phyloP scores from a whole-genome alignment of 2,329 filamentous ascomycete genomes.

The Cercospora canescens region DNA sequence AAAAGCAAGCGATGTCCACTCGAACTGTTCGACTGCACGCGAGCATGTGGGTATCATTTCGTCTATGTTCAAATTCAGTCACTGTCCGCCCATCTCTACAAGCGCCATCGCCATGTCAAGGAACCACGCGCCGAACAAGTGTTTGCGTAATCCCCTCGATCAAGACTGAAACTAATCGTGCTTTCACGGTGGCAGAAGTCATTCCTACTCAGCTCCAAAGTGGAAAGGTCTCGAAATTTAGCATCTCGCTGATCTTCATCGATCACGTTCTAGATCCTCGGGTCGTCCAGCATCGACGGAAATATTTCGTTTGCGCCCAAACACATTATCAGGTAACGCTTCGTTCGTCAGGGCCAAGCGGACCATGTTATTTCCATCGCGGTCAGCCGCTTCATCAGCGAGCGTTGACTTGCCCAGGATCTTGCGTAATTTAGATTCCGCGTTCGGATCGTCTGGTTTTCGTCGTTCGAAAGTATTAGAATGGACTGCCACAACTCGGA shows the following conservation, averaged over 20 bases:
- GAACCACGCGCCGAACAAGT: background rate
- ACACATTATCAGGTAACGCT: too few relatives aligned
- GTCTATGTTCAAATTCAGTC: slow-evolving; percentile 5
- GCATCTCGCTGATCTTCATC: background rate
- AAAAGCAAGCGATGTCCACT: background rate
- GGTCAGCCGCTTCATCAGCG: background rate
- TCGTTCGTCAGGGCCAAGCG: too few relatives aligned
- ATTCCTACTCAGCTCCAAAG: background rate
- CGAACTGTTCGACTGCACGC: background rate
- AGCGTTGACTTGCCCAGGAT: background rate
- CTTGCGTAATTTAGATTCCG: background rate
- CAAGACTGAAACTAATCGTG: background rate
- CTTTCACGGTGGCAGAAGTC: background rate
- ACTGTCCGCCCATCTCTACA: background rate
- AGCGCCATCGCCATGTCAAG: background rate
- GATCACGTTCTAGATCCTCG: background rate
- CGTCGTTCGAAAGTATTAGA: background rate
- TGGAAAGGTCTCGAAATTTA: background rate
- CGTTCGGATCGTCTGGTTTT: background rate
- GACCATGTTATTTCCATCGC: too few relatives aligned
- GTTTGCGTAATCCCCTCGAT: background rate
- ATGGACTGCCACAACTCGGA: background rate
- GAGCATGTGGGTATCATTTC: slow-evolving; percentile 7
- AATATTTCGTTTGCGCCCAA: background rate
- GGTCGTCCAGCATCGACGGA: background rate